Base-by-base conservation (phyloP, 257 asterid genomes). In the Scutellaria baicalensis region DNA sequence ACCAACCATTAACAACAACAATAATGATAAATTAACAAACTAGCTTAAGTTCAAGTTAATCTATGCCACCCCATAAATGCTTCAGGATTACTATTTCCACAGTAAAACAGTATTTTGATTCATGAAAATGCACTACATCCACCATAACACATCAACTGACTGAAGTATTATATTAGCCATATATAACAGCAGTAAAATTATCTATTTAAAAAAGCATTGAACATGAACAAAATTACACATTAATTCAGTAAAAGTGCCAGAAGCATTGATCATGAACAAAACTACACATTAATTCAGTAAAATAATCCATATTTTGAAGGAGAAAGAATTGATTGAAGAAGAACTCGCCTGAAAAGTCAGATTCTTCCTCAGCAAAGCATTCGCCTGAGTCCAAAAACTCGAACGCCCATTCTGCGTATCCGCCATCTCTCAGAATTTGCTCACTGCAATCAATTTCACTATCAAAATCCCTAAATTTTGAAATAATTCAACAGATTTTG, bases 361-460 rank as follows among this genome's bases (percentile, higher is more conserved):
- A 78, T 93, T 93, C 81, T 93, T 93, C 77, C 96, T 77, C 39
- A 92, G 89, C 76, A 90, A 74, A 78, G 98, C 97, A 83, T 92
- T 79, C 6, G 98, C 97, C 84, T 88, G 98, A 16, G 96, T 90
- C 84, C 88, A 79, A 50, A 88, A 92, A 70, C 86, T 89, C 39
- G 98, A 82, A 50, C 86, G 82, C 38, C 86, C 75, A 54, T 52
- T 50, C 17, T 71, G 7, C 6, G 72, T 62, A 72, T 78, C 82
- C 38, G 61, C 79, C 82, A 64, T 78, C 9, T 61, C 43, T 12
- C 63, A 57, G 69, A 57, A 21, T 54, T 9, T 17, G 54, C 5
- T 64, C 42, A 52, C 1, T 35, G 40, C 50, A 40, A 54, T 50
- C 16, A 42, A 50, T 13, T 12, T 23, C 50, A 27, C 12, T 4